Evolutionary conservation across 805 yeast species (phyloP).

Genomic region (Yamadazyma philogaea): DNA sequence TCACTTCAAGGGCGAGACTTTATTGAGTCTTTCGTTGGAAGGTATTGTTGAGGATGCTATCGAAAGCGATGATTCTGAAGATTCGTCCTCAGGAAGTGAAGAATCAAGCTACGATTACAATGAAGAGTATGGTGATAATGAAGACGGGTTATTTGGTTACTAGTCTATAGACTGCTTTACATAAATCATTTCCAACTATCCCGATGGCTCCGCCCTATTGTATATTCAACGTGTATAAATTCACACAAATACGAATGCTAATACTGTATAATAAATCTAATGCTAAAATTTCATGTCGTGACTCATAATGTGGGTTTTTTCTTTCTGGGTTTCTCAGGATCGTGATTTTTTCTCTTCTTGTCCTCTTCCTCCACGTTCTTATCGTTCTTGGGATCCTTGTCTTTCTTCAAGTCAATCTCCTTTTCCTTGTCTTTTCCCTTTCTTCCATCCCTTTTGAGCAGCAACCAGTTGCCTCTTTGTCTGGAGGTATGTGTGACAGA

Average conservation of each 20-base stretch:
- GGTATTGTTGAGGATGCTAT: slow-evolving; percentile 37
- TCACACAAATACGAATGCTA: background rate
- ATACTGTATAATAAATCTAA: slow-evolving; percentile 2
- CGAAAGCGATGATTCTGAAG: slow-evolving; percentile 30
- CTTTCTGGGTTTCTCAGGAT: slow-evolving; percentile 13
- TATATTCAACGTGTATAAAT: background rate
- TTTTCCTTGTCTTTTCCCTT: slow-evolving; percentile 9
- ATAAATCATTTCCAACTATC: background rate
- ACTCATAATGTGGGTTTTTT: slow-evolving; percentile 15
- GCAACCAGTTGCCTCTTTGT: slow-evolving; percentile 16
- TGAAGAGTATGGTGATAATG: slow-evolving; percentile 55
- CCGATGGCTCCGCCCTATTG: background rate
- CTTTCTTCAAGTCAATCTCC: slow-evolving; percentile 5
- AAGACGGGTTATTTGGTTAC: slow-evolving; percentile 48
- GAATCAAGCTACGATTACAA: slow-evolving; percentile 26
- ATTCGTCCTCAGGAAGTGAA: slow-evolving; percentile 26
- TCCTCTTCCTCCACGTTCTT: slow-evolving; percentile 1
- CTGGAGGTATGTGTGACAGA: slow-evolving; percentile 32
- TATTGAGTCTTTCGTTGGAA: slow-evolving; percentile 42
- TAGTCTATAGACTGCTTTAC: slow-evolving; percentile 13
- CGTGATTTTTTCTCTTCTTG: slow-evolving; percentile 9
- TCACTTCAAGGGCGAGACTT: slow-evolving; percentile 56
- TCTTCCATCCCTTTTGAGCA: slow-evolving; percentile 13
- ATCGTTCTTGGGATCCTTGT: slow-evolving; percentile 5
- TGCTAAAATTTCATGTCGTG: background rate